Evolutionary conservation across 306 rosid genomes (phyloP), one percentile per base, ranked within the genome.

Genomic region (Malus orientalis): DNA sequence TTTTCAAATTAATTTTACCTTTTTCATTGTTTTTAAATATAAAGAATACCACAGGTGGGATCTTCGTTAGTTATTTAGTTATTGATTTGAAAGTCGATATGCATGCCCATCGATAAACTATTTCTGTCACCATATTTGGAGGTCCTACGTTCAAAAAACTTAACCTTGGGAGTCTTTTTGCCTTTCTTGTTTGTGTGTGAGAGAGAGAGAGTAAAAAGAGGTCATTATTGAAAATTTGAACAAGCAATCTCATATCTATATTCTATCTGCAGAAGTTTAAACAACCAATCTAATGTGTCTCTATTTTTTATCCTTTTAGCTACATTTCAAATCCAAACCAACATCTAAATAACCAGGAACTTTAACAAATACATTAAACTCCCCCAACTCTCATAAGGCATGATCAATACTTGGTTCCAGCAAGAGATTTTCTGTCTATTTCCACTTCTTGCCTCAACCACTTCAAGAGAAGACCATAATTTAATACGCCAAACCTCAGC

Each of bases 361-460:
- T 60, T 32, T 58, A 73, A 80, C 79, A 63, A 73, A 72, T 73
- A 62, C 27, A 60, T 79, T 76, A 83, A 72, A 68, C 55, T 54
- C 75, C 81, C 70, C 61, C 3, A 63, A 61, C 61, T 29, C 61
- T 45, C 7, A 0, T 49, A 18, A 74, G 45, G 36, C 47, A 61
- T 36, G 40, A 36, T 29, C 30, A 59, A 5, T 36, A 51, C 74
- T 47, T 69, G 9, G 38, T 59, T 23, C 40, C 25, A 42, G 69
- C 69, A 11, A 61, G 77, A 74, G 58, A 25, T 29, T 66, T 65
- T 30, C 76, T 65, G 40, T 44, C 44, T 78, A 44, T 58, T 23
- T 73, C 68, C 58, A 40, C 53, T 33, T 45, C 22, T 11, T 8
- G 30, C 60, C 60, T 44, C 55, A 8, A 7, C 4, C 36, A 72